Conservation (phyloP, 306 rosid genomes). For the Prunus salicina region DNA sequence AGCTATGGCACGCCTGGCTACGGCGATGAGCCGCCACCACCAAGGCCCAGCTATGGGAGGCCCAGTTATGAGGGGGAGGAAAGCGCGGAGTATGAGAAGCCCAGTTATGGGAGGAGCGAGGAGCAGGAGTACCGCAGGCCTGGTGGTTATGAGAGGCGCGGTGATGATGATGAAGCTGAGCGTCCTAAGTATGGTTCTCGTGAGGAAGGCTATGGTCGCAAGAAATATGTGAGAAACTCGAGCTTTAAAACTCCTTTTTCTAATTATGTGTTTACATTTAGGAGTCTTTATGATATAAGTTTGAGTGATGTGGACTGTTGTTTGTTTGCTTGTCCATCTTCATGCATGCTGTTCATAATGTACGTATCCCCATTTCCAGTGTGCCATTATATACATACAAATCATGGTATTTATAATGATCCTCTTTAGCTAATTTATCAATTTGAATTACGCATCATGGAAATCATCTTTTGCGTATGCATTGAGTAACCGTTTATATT, state of each 20-base stretch:
- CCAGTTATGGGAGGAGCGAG: slow-evolving; percentile 10
- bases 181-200: slow-evolving; percentile 39
- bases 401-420: too few species aligned
- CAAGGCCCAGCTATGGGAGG: slow-evolving; percentile 36
- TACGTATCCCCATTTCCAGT: too few species aligned
- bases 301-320: too few species aligned
- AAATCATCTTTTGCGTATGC: too few species aligned
- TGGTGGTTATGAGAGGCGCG: slow-evolving; percentile 15
- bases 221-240: slow-evolving; percentile 66
- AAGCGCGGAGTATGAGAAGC: slow-evolving; percentile 24
- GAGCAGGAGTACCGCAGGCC: background rate
- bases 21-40: slow-evolving; percentile 22
- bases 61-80: slow-evolving; percentile 20
- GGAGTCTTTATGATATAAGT: too few species aligned
- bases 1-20: slow-evolving; percentile 1
- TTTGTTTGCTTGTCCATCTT: too few species aligned
- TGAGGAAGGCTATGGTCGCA: slow-evolving; percentile 62
- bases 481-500: too few species aligned
- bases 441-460: too few species aligned
- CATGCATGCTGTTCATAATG: too few species aligned
- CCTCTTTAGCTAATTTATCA: too few species aligned
- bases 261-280: too few species aligned
- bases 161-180: slow-evolving; percentile 31
- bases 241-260: background rate
- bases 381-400: too few species aligned